These are phyloP conservation scores for Candida orba DNA, from an alignment of 805 yeast species.

Conservation along the genomic window DNA sequence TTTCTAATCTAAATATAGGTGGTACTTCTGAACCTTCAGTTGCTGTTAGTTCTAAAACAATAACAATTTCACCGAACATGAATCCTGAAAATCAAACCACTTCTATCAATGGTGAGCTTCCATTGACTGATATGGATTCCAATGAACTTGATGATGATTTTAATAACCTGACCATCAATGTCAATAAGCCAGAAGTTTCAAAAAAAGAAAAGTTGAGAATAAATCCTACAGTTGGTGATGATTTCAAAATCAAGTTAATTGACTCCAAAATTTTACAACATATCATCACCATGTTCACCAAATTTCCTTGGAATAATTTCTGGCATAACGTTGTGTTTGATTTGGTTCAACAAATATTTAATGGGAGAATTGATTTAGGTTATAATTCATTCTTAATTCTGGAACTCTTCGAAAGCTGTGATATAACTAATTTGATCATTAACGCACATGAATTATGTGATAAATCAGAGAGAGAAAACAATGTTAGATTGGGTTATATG, in stretches of 20 bases:
- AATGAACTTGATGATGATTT: neutral
- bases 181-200: constrained; percentile 1
- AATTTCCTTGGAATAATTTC: constrained; percentile 78
- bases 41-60: constrained; percentile 19
- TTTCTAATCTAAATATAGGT: constrained; percentile 21
- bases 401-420: constrained; percentile 54
- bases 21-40: constrained; percentile 25
- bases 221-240: constrained; percentile 64
- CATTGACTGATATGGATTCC: neutral
- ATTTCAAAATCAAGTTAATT: constrained; percentile 56
- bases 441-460: constrained; percentile 55
- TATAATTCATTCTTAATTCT: constrained; percentile 55
- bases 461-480: constrained; percentile 51
- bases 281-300: constrained; percentile 60
- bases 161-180: neutral
- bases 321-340: constrained; percentile 84
- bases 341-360: constrained; percentile 72
- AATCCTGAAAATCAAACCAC: constrained; percentile 7
- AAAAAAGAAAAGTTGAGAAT: constrained; percentile 32
- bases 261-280: constrained; percentile 56
- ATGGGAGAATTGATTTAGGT: constrained; percentile 68
- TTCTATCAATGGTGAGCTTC: neutral
- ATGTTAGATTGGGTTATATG: constrained; percentile 86
- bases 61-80: constrained; percentile 21
- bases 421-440: constrained; percentile 56